These are phyloP conservation scores for Aspergillus conjunctus DNA, from an alignment of 495 filamentous ascomycete genomes.

Conservation along the genomic window DNA sequence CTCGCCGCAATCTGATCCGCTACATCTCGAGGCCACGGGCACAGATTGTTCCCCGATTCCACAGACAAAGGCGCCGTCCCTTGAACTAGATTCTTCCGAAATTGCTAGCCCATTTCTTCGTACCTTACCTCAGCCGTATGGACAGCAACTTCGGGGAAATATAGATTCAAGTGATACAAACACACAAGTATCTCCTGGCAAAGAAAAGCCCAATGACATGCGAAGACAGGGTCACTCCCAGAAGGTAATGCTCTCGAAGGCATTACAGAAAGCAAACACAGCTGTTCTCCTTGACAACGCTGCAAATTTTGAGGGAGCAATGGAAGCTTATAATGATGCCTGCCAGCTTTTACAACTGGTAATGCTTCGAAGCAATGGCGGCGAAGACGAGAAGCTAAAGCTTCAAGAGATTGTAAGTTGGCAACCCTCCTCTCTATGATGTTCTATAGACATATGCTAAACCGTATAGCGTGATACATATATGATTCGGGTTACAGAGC, in stretches of 20 bases:
- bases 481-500: slow-evolving; percentile 80
- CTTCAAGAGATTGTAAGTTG: slow-evolving; percentile 83
- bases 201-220: slow-evolving; percentile 34
- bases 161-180: slow-evolving; percentile 4
- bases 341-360: slow-evolving; percentile 82
- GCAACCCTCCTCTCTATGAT: neutral
- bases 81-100: neutral
- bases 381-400: slow-evolving; percentile 80
- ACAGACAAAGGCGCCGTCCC: slow-evolving; percentile 15
- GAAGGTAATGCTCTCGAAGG: slow-evolving; percentile 90
- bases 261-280: slow-evolving; percentile 91
- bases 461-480: slow-evolving; percentile 77
- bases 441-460: slow-evolving; percentile 21
- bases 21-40: neutral
- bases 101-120: slow-evolving; percentile 9
- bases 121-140: slow-evolving; percentile 1
- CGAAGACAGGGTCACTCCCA: slow-evolving; percentile 61
- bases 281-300: slow-evolving; percentile 94
- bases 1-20: slow-evolving; percentile 6
- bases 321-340: slow-evolving; percentile 88
- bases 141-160: neutral
- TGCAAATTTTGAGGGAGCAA: slow-evolving; percentile 89
- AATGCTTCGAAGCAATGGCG: slow-evolving; percentile 76
- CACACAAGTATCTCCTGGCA: slow-evolving; percentile 21
- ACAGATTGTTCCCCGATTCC: slow-evolving; percentile 13